phyloP scores from a whole-genome alignment of 225 moss, liverwort and hornwort species.

The Sphagnum contortum region DNA sequence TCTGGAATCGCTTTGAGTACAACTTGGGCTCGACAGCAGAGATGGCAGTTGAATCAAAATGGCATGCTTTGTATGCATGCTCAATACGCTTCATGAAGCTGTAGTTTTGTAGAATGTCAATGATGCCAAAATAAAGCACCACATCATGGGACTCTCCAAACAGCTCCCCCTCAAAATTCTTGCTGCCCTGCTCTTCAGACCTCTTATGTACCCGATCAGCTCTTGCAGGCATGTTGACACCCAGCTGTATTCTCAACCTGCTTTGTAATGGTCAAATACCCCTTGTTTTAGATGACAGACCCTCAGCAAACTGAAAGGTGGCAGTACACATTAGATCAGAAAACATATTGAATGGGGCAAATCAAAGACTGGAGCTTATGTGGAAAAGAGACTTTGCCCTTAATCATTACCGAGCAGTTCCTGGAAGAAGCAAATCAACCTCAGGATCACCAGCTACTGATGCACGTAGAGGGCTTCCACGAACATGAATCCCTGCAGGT shows the following conservation, averaged over 20 bases:
- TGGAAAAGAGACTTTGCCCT: no score
- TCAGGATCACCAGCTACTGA: conserved; percentile 79
- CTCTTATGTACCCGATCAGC: conserved; percentile 68
- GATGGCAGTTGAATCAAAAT: conserved; percentile 89
- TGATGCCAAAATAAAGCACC: conserved; percentile 99
- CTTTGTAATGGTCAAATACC: no score
- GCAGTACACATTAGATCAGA: no score
- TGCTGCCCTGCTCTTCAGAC: conserved; percentile 33
- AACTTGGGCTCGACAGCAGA: conserved; percentile 98
- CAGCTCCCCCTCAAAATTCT: conserved; percentile 67
- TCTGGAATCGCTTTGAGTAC: conserved; percentile 95
- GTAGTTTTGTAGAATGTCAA: conserved; percentile 98
- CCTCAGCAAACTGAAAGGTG: no score
- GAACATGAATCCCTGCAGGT: conserved; percentile 77
- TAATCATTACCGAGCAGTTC: conserved; percentile 76
- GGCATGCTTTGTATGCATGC: conserved; percentile 94
- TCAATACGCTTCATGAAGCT: conserved; percentile 91
- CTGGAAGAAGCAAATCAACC: conserved; percentile 83
- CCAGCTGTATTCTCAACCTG: conserved; percentile 96
- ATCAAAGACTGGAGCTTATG: no score
- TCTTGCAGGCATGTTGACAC: conserved; percentile 98
- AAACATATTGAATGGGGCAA: no score
- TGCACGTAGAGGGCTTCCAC: conserved; percentile 91
- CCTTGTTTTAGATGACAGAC: conserved; percentile 1
- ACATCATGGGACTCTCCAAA: conserved; percentile 98